These are phyloP conservation scores for Obba rivulosa DNA, from an alignment of 768 basidiomycete species.

Conservation along the genomic window DNA sequence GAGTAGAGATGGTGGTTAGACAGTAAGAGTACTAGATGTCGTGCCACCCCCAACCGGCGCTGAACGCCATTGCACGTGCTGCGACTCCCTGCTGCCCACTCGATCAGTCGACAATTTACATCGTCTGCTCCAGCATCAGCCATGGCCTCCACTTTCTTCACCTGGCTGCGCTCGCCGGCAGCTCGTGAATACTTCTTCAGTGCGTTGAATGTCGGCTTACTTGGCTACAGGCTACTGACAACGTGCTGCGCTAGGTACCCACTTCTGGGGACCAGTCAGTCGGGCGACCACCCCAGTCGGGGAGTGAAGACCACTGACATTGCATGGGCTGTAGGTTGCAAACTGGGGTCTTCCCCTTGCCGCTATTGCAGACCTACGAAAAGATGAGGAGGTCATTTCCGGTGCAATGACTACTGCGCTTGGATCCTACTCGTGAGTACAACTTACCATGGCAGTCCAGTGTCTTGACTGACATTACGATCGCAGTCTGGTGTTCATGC, in stretches of 20 bases:
- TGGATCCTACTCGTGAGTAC: slow-evolving; percentile 83
- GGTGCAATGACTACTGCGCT: slow-evolving; percentile 95
- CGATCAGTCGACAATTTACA: too few species aligned
- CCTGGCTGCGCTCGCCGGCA: slow-evolving; percentile 89
- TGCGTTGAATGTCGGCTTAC: slow-evolving; percentile 21
- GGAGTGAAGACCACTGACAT: neutral
- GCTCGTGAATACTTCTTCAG: slow-evolving; percentile 95
- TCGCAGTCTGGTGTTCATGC: slow-evolving; percentile 79
- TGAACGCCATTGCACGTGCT: neutral
- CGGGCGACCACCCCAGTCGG: slow-evolving; percentile 3
- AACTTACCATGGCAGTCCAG: neutral
- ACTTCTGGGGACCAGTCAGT: slow-evolving; percentile 97
- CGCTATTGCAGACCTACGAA: slow-evolving; percentile 83
- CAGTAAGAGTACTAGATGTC: neutral
- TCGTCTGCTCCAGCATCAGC: slow-evolving; percentile 7
- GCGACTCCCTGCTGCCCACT: too few species aligned
- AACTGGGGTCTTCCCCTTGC: slow-evolving; percentile 98
- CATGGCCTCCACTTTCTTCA: slow-evolving; percentile 83
- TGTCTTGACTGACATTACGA: slow-evolving; percentile 1
- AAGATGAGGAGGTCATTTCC: slow-evolving; percentile 96
- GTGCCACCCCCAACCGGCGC: neutral
- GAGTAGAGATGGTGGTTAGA: too few species aligned
- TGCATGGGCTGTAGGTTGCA: slow-evolving; percentile 59
- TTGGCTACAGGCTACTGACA: slow-evolving; percentile 10
- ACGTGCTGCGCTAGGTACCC: slow-evolving; percentile 61